phyloP scores from a whole-genome alignment of 2,329 filamentous ascomycete species.

The Amauroascus verrucosus region DNA sequence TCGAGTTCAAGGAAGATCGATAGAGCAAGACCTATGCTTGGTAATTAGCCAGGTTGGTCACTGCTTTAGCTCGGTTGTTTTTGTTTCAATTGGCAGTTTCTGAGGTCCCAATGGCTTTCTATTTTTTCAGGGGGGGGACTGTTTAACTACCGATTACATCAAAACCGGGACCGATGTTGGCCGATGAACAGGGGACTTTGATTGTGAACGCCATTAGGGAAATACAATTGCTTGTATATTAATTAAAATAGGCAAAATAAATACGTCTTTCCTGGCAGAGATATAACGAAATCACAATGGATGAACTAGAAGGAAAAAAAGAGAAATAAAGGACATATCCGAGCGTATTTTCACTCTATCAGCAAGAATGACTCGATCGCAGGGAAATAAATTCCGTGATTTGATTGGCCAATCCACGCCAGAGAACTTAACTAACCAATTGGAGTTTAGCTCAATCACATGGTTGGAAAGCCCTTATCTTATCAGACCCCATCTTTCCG shows the following conservation, averaged over 20 bases:
- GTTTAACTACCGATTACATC: slow-evolving; percentile 79
- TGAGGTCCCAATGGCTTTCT: background rate
- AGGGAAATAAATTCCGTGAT: background rate
- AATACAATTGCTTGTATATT: slow-evolving; percentile 10
- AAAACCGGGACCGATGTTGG: slow-evolving; percentile 95
- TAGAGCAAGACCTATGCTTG: slow-evolving; percentile 60
- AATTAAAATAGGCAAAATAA: background rate
- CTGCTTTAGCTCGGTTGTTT: background rate
- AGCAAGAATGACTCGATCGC: background rate
- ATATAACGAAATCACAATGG: background rate
- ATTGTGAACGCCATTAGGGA: slow-evolving; percentile 46
- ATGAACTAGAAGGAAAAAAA: background rate
- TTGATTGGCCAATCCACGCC: slow-evolving; percentile 2
- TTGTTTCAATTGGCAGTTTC: background rate
- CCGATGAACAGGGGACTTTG: slow-evolving; percentile 83
- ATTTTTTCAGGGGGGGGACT: no score
- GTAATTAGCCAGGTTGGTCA: background rate
- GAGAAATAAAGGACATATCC: background rate
- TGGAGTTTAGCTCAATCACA: background rate
- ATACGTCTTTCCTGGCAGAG: background rate
- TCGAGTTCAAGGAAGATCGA: slow-evolving; percentile 87
- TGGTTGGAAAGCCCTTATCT: slow-evolving; percentile 2
- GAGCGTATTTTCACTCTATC: background rate
- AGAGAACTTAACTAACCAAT: background rate
- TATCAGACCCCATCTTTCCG: background rate